A percentile compares a stretch with the other conserved stretches of the same genome.
Evolutionary conservation across 2,329 filamentous ascomycete genomes (phyloP).

Genomic region (Colletotrichum abscissum): DNA sequence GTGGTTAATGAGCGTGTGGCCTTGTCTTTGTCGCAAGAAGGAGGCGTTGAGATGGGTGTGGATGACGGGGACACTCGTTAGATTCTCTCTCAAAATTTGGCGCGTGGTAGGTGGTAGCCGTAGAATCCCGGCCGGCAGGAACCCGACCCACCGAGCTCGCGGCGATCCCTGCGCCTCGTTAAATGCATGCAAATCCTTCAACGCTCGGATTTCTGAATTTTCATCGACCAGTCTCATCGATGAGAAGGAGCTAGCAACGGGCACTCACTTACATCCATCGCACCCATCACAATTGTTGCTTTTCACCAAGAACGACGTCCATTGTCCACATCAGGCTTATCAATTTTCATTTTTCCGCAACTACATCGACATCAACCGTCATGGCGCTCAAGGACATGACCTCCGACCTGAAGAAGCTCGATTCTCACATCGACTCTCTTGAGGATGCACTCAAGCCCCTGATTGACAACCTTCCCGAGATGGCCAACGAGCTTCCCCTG

Average conservation of each 20-base stretch:
- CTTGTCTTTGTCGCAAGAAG: conserved; percentile 40
- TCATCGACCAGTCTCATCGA: conserved; percentile 19
- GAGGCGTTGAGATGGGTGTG: conserved; percentile 18
- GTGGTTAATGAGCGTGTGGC: neutral
- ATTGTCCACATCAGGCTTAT: neutral
- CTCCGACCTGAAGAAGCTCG: conserved; percentile 78
- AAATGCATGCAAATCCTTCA: conserved; percentile 28
- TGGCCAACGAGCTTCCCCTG: conserved; percentile 84
- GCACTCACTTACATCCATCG: neutral
- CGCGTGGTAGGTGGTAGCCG: conserved; percentile 15
- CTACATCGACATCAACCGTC: conserved; percentile 2
- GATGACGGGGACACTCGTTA: conserved; percentile 30
- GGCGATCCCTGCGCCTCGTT: conserved; percentile 16
- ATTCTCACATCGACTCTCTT: conserved; percentile 82
- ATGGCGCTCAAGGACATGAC: conserved; percentile 67
- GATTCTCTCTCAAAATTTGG: conserved; percentile 22
- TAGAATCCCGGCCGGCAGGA: conserved; percentile 23
- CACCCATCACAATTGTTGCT: neutral
- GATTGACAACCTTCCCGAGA: conserved; percentile 72
- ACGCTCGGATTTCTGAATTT: conserved; percentile 32
- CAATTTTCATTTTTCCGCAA: neutral
- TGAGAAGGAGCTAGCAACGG: neutral
- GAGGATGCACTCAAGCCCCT: conserved; percentile 81
- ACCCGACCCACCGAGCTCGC: conserved; percentile 13
- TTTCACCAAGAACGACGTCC: too few relatives aligned